A percentile compares a stretch with the other conserved stretches of the same genome.
These are phyloP conservation scores for Cytospora mali DNA, from an alignment of 2,329 filamentous ascomycete genomes.

Conservation along the genomic window DNA sequence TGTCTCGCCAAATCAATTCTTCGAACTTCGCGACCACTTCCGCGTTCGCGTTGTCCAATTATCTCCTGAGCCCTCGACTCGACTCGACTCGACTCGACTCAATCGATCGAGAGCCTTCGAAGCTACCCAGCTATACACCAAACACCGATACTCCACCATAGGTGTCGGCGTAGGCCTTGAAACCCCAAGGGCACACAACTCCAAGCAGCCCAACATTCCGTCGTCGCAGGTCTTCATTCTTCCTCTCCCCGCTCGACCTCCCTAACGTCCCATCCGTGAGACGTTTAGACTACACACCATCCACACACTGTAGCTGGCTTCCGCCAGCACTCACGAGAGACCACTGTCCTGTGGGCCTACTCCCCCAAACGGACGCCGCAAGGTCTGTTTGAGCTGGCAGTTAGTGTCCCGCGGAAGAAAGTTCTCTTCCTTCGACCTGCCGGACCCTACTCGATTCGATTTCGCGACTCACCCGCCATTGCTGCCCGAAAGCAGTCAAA, in stretches of 20 bases:
- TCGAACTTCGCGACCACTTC: background rate
- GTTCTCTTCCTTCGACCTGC: slow-evolving; percentile 33
- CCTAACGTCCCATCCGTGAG: slow-evolving; percentile 80
- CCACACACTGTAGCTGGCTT: slow-evolving; percentile 73
- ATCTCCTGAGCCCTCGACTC: background rate
- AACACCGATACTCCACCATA: slow-evolving; percentile 75
- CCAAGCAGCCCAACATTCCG: slow-evolving; percentile 80
- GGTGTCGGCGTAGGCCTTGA: slow-evolving; percentile 75
- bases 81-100: background rate
- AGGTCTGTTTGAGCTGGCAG: slow-evolving; percentile 95
- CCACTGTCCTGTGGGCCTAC: slow-evolving; percentile 86
- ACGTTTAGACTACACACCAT: slow-evolving; percentile 53
- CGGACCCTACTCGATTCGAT: slow-evolving; percentile 23
- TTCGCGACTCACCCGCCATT: slow-evolving; percentile 31
- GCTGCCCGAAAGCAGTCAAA: slow-evolving; percentile 30
- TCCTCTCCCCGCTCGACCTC: slow-evolving; percentile 81
- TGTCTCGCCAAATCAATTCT: background rate
- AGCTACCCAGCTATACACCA: slow-evolving; percentile 32
- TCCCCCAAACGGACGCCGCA: slow-evolving; percentile 93
- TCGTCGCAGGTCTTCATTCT: slow-evolving; percentile 80
- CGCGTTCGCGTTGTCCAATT: no score
- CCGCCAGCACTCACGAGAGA: slow-evolving; percentile 72
- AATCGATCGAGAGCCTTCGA: background rate
- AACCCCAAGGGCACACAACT: slow-evolving; percentile 54
- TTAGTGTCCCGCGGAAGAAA: slow-evolving; percentile 86